phyloP scores from a whole-genome alignment of 768 basidiomycete genomes.

The Phallus indusiatus region DNA sequence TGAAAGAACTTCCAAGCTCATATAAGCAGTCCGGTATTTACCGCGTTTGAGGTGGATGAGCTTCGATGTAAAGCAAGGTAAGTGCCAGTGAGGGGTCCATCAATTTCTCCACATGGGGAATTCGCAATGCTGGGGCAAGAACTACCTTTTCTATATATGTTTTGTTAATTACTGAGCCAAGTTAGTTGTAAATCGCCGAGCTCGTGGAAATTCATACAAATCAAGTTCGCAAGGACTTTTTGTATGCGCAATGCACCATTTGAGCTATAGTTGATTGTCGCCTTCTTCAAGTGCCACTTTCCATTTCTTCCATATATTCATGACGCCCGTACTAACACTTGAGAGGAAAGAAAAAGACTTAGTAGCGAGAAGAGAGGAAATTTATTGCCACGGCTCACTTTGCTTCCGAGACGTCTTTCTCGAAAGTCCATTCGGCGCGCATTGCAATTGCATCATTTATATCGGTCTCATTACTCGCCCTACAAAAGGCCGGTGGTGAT shows the following conservation, averaged over 20 bases:
- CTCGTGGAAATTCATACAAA: not conserved
- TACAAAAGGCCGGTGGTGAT: not conserved
- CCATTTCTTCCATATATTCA: constrained; percentile 59
- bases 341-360: constrained; percentile 8
- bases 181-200: not conserved
- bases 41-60: not conserved
- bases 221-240: not conserved
- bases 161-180: no score
- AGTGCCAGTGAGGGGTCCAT: not conserved
- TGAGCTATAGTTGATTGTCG: not conserved
- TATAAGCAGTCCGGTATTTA: not conserved
- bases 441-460: not conserved
- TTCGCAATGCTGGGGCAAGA: not conserved
- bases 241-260: not conserved
- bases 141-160: no score
- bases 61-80: not conserved
- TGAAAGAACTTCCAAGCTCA: not conserved
- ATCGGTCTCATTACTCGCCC: not conserved
- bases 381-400: constrained; percentile 41
- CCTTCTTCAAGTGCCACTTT: not conserved
- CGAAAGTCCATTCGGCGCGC: constrained; percentile 38
- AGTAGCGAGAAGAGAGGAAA: not conserved
- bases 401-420: constrained; percentile 44
- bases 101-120: not conserved
- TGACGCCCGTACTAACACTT: constrained; percentile 68